phyloP scores from a whole-genome alignment of 2,329 filamentous ascomycete genomes.

The Myriosclerotinia curreyana region DNA sequence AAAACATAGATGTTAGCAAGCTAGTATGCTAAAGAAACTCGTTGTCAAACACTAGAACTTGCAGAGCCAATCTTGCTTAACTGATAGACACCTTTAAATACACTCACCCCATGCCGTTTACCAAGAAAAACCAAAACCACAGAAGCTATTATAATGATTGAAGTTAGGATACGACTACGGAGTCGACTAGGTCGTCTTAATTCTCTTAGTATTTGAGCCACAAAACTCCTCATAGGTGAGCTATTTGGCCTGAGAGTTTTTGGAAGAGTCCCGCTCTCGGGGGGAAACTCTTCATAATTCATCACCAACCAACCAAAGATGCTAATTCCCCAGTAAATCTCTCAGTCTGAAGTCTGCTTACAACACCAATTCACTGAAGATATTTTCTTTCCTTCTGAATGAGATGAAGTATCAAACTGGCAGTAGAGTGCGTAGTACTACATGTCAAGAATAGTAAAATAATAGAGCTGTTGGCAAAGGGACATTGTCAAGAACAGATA shows the following conservation, averaged over 20 bases:
- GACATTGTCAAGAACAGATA: neutral
- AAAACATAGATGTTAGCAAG: neutral
- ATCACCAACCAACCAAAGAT: neutral
- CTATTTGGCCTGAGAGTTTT: slow-evolving; percentile 4
- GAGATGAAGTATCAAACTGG: neutral
- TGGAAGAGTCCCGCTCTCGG: neutral
- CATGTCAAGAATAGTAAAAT: neutral
- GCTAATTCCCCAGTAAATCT: neutral
- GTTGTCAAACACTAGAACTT: neutral
- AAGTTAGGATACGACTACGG: slow-evolving; percentile 25
- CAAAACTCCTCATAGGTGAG: slow-evolving; percentile 25
- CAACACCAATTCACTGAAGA: neutral
- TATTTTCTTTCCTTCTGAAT: neutral
- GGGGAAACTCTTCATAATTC: slow-evolving; percentile 9
- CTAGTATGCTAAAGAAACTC: neutral
- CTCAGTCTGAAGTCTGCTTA: neutral
- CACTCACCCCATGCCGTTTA: slow-evolving; percentile 21
- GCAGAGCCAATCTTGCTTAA: neutral
- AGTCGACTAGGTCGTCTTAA: slow-evolving; percentile 29
- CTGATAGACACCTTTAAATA: neutral
- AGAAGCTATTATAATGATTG: slow-evolving; percentile 19
- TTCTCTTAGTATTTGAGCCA: slow-evolving; percentile 25
- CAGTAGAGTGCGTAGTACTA: neutral
- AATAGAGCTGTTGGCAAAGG: neutral
- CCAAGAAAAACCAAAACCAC: slow-evolving; percentile 24